Percentiles rank a stretch among this genome's conserved stretches.
These are phyloP conservation scores for Hygrocybe punicea DNA, from an alignment of 768 basidiomycete genomes.

Conservation along the genomic window DNA sequence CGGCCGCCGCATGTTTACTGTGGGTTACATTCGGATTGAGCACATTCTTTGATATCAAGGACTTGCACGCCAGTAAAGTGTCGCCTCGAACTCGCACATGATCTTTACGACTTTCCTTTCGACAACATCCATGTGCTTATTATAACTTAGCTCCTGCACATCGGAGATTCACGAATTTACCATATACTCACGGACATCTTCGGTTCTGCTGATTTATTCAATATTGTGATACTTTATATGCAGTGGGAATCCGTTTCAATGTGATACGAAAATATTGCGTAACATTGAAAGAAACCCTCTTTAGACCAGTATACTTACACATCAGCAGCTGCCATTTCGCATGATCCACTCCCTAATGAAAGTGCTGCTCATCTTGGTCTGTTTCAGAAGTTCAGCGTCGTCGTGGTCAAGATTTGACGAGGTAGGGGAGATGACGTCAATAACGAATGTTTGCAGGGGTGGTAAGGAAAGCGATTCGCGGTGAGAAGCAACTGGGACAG, in stretches of 20 bases:
- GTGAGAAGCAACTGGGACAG: constrained; percentile 60
- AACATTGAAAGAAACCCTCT: no score
- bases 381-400: constrained; percentile 66
- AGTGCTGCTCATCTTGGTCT: constrained; percentile 92
- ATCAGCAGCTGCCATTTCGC: constrained; percentile 14
- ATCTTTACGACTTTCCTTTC: neutral
- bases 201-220: no score
- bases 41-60: constrained; percentile 64
- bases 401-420: constrained; percentile 55
- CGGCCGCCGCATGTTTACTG: constrained; percentile 59
- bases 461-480: constrained; percentile 57
- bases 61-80: constrained; percentile 55
- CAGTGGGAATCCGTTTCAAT: no score
- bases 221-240: no score
- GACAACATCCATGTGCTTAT: neutral
- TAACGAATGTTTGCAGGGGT: constrained; percentile 64
- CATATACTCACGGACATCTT: neutral
- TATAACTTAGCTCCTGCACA: neutral
- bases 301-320: no score
- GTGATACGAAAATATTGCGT: no score
- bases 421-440: constrained; percentile 83
- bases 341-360: constrained; percentile 88
- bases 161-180: neutral
- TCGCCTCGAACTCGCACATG: constrained; percentile 60
- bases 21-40: constrained; percentile 53